Evolutionary conservation across 768 basidiomycete genomes (phyloP), one percentile per base, ranked within the genome.

Genomic region (Leucogyrophana mollusca): DNA sequence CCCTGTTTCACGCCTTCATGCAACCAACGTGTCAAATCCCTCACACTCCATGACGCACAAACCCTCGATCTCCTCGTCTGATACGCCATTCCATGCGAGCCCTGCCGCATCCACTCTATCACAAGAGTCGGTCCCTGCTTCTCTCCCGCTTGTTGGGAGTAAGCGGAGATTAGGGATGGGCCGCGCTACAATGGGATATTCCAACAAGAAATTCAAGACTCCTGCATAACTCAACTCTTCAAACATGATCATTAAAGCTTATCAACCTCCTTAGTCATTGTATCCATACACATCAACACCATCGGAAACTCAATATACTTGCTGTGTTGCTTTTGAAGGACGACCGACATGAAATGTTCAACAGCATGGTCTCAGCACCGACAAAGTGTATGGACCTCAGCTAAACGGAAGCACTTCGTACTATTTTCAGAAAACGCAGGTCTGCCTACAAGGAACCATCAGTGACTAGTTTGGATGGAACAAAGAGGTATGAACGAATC

Each of bases 141-240:
- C 20, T 13, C 37, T 30, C 10, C 3, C 40, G 24, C n/a, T 33
- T 34, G 20, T 47, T 39, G 74, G 73, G 23, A 61, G 60, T 14
- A 85, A 84, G 55, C 72, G 82, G 47, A 71, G 82, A 35, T 65
- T 85, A 43, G 85, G 85, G 0, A 83, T 85, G 82, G 81, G 80
- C 14, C 69, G 78, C 53, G 60, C 62, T 4, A 62, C 61, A 6
- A 62, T 52, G 20, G 77, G 79, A 3, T 85, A 85, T 57, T 55
- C 77, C 18, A 87, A 85, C 61, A 87, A 85, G 64, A 85, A 82
- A 64, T 85, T 85, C 72, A 85, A 83, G 63, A 59, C 69, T n/a
- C 82, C 77, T 34, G 30, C 24, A 1, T 18, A n/a, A 5, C 11
- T 17, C 27, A 30, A n/a, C n/a, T n/a, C n/a, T n/a, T n/a, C n/a